Conservation (phyloP, 352 stramenopile species). For the Pythium aristosporum region DNA sequence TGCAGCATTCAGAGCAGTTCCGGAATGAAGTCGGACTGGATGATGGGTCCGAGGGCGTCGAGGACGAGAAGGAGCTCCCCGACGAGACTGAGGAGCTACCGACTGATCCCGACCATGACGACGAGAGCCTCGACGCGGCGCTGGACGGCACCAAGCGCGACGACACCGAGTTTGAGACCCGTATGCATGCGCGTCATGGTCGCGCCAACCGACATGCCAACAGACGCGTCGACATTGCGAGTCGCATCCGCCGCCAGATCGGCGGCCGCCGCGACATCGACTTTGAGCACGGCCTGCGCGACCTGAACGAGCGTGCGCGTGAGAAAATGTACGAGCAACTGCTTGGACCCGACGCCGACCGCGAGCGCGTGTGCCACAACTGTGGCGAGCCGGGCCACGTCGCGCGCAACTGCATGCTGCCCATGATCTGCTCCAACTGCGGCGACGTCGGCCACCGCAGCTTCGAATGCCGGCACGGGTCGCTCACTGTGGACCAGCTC, state of each 20-base stretch:
- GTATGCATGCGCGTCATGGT: too few species aligned
- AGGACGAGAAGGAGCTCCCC: constrained; percentile 19
- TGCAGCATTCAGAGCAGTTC: constrained; percentile 71
- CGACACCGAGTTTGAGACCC: constrained; percentile 7
- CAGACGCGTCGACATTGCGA: constrained; percentile 12
- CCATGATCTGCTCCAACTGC: constrained; percentile 77
- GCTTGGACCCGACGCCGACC: constrained; percentile 53
- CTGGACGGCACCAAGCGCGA: constrained; percentile 14
- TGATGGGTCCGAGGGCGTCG: constrained; percentile 18
- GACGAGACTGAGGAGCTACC: constrained; percentile 12
- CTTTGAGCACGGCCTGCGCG: constrained; percentile 71
- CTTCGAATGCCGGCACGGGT: constrained; percentile 45
- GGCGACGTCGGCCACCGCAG: constrained; percentile 62
- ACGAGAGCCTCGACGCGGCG: constrained; percentile 9
- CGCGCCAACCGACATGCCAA: too few species aligned
- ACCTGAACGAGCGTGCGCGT: constrained; percentile 40
- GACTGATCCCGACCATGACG: constrained; percentile 5
- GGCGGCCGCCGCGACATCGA: constrained; percentile 45
- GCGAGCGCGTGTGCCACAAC: constrained; percentile 67
- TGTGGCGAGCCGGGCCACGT: constrained; percentile 75
- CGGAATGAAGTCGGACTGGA: constrained; percentile 29
- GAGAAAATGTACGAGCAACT: constrained; percentile 67
- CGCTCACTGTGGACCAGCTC: constrained; percentile 35
- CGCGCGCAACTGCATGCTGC: constrained; percentile 65
- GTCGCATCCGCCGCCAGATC: constrained; percentile 30